phyloP scores from a whole-genome alignment of 495 filamentous ascomycete species.

The Corynascus novoguineensis region DNA sequence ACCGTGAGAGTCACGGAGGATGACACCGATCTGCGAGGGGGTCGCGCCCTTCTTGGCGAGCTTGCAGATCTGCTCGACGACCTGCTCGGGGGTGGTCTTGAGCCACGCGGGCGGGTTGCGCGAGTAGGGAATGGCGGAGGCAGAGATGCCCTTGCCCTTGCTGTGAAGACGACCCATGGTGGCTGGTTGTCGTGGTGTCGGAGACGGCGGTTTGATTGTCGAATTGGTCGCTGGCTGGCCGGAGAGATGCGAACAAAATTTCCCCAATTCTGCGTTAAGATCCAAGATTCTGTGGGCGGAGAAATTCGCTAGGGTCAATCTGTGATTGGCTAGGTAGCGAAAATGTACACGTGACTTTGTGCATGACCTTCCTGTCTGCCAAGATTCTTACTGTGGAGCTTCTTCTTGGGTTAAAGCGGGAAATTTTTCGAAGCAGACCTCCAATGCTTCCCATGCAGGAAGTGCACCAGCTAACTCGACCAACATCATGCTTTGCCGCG shows the following conservation, averaged over 20 bases:
- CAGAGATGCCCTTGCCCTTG: conserved; percentile 97
- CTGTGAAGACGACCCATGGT: conserved; percentile 97
- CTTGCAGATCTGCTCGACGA: conserved; percentile 98
- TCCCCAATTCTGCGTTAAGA: conserved; percentile 2
- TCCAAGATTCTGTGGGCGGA: conserved; percentile 17
- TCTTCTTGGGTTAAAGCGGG: conserved; percentile 1
- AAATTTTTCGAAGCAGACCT: conserved; percentile 11
- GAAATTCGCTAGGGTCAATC: conserved; percentile 16
- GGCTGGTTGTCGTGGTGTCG: conserved; percentile 37
- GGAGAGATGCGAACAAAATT: conserved; percentile 19
- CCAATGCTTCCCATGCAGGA: not conserved
- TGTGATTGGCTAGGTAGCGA: conserved; percentile 1
- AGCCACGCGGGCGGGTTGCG: conserved; percentile 87
- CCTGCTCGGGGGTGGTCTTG: conserved; percentile 81
- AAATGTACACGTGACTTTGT: not conserved
- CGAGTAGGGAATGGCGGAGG: conserved; percentile 93
- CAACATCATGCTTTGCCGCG: not conserved
- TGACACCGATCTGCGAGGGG: conserved; percentile 96
- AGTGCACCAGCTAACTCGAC: not conserved
- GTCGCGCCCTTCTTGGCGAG: conserved; percentile 95
- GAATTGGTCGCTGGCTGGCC: conserved; percentile 29
- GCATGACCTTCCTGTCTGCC: conserved; percentile 1
- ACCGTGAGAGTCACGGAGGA: conserved; percentile 95
- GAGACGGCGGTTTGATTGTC: conserved; percentile 22
- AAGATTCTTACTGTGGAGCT: conserved; percentile 4